Percentiles rank a stretch among this genome's conserved stretches.
Evolutionary conservation across 805 yeast species (phyloP).

Genomic region (Scheffersomyces coipomensis): DNA sequence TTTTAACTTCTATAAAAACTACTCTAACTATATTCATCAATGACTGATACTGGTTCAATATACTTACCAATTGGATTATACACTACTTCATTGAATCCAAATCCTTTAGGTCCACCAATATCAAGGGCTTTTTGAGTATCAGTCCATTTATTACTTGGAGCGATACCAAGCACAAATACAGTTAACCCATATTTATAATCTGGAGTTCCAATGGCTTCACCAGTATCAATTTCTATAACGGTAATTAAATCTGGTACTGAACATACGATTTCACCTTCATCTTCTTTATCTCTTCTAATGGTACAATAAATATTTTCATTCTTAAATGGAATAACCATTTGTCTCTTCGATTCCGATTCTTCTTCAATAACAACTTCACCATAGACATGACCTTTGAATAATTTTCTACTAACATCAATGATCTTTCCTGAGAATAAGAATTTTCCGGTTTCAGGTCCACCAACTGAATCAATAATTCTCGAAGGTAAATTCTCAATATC

Average conservation of each 20-base stretch:
- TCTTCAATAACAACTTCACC: slow-evolving; percentile 42
- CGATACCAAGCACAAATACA: slow-evolving; percentile 41
- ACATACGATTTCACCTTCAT: slow-evolving; percentile 27
- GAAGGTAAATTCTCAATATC: slow-evolving; percentile 23
- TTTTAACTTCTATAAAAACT: no score
- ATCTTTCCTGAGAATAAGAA: slow-evolving; percentile 39
- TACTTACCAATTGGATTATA: slow-evolving; percentile 38
- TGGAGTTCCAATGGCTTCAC: slow-evolving; percentile 49
- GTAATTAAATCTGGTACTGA: slow-evolving; percentile 48
- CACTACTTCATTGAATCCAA: slow-evolving; percentile 33
- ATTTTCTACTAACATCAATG: slow-evolving; percentile 38
- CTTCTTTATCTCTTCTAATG: slow-evolving; percentile 13
- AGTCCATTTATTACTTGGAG: slow-evolving; percentile 37
- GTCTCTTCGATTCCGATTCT: slow-evolving; percentile 4
- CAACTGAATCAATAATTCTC: slow-evolving; percentile 35
- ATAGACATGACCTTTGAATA: slow-evolving; percentile 42
- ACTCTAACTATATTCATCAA: slow-evolving; percentile 34
- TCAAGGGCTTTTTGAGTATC: slow-evolving; percentile 31
- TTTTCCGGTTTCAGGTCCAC: slow-evolving; percentile 28
- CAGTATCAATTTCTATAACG: slow-evolving; percentile 40
- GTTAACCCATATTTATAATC: slow-evolving; percentile 45
- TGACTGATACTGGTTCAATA: slow-evolving; percentile 34
- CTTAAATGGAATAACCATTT: slow-evolving; percentile 42
- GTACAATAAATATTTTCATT: slow-evolving; percentile 44
- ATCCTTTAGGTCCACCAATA: slow-evolving; percentile 43